These are phyloP conservation scores for Fraxinus nigra DNA, from an alignment of 305 asterid genomes.

Conservation along the genomic window DNA sequence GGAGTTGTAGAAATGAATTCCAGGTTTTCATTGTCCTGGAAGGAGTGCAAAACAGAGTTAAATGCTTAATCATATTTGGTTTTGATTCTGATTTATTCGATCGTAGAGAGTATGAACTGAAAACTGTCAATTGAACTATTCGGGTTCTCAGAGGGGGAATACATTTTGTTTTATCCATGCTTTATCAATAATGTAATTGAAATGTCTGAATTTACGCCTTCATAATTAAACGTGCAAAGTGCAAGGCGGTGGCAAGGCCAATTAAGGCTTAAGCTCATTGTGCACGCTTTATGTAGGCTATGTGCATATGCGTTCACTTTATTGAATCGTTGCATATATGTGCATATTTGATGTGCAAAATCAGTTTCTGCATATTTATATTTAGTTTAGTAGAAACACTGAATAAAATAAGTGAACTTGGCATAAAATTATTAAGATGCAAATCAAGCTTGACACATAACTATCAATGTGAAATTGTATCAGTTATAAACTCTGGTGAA, in stretches of 20 bases:
- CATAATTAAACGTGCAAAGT: neutral
- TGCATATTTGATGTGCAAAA: neutral
- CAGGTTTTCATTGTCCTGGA: neutral
- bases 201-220: neutral
- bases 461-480: neutral
- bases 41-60: neutral
- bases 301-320: neutral
- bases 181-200: neutral
- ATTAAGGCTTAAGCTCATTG: neutral
- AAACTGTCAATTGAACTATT: neutral
- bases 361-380: neutral
- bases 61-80: neutral
- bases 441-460: neutral
- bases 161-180: neutral
- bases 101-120: neutral
- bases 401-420: neutral
- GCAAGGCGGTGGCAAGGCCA: neutral
- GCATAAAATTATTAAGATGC: neutral
- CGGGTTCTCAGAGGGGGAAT: neutral
- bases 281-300: neutral
- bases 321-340: neutral
- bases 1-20: neutral
- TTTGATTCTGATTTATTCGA: neutral
- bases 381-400: neutral
- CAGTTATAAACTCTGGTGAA: neutral